Base-by-base conservation (phyloP, 306 rosid species). In the Medicago arabica region DNA sequence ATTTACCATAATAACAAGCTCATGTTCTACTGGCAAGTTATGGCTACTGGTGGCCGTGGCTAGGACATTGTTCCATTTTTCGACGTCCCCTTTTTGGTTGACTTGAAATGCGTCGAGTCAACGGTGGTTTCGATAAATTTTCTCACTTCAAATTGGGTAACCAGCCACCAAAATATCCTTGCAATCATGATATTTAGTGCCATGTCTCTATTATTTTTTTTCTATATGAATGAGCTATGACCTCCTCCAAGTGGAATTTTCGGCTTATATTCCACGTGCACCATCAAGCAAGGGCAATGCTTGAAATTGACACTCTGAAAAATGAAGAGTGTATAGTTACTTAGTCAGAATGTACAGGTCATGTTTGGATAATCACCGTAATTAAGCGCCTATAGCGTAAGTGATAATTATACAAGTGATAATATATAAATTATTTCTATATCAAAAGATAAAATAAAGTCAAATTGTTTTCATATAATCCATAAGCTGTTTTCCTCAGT, bases 221-320 rank as follows among this genome's bases (percentile, higher is more conserved):
- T 46, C 85, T 85, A 90, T 53, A 81, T 39, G 87, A 90, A 95
- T 16, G 90, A 86, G 68, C 80, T 88, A 69, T 89, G 89, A 57
- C 96, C 98, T 89, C 98, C 97, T 9, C 96, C 92, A 0, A 92
- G 88, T 36, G 96, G 98, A 47, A 89, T 83, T 82, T 90, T 87
- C 67, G 97, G 97, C 89, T 82, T 88, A 83, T 87, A 92, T 81
- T 81, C 88, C 18, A 88, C 86, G 46, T 89, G 76, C 69, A 81
- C 88, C 51, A 43, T 76, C 83, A 95, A 76, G 86, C 78, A 75
- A 11, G 96, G 89, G 72, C 97, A 95, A 70, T 87, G 83, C 69
- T 70, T 78, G 91, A 89, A 92, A 50, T 84, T 69, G 50, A 90
- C 80, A 75, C 91, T 72, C 97, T 95, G 96, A 74, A 92, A 64